These are phyloP conservation scores for Dicorynia guianensis DNA, from an alignment of 306 rosid genomes.

Conservation along the genomic window DNA sequence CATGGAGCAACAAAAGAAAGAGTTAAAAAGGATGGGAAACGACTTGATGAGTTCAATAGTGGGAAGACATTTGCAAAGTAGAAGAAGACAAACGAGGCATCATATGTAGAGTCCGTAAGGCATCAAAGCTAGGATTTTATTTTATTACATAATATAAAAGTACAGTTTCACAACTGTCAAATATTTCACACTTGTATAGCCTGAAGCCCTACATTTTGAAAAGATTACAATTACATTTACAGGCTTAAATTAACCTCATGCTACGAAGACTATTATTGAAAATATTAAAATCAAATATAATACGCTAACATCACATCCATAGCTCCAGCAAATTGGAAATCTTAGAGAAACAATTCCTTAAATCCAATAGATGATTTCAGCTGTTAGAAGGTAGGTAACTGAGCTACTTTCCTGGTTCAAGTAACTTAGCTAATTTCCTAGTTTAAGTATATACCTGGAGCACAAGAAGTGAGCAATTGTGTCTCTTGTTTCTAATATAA, in stretches of 20 bases:
- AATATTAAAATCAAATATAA: background rate
- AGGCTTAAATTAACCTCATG: background rate
- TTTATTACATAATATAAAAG: constrained; percentile 21
- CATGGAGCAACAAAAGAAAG: background rate
- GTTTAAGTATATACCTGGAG: no score
- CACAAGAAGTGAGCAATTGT: no score
- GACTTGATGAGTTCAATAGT: background rate
- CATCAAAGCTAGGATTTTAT: constrained; percentile 26
- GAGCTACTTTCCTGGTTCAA: no score
- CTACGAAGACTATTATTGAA: background rate
- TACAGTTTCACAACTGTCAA: background rate
- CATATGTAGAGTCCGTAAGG: background rate
- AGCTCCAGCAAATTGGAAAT: constrained; percentile 20
- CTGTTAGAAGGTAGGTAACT: no score
- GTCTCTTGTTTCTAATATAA: no score
- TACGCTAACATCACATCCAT: background rate
- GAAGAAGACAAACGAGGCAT: constrained; percentile 8
- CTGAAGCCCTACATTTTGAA: constrained; percentile 1
- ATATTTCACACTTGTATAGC: constrained; percentile 17
- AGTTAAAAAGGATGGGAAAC: background rate
- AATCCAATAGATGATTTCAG: constrained; percentile 5
- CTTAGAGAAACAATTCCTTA: background rate
- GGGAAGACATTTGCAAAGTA: constrained; percentile 13
- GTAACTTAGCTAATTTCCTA: no score
- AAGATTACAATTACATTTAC: constrained; percentile 7